Evolutionary conservation across 2,329 filamentous ascomycete species (phyloP), one percentile per base, ranked within the genome.

Genomic region (Fusarium temperatum): DNA sequence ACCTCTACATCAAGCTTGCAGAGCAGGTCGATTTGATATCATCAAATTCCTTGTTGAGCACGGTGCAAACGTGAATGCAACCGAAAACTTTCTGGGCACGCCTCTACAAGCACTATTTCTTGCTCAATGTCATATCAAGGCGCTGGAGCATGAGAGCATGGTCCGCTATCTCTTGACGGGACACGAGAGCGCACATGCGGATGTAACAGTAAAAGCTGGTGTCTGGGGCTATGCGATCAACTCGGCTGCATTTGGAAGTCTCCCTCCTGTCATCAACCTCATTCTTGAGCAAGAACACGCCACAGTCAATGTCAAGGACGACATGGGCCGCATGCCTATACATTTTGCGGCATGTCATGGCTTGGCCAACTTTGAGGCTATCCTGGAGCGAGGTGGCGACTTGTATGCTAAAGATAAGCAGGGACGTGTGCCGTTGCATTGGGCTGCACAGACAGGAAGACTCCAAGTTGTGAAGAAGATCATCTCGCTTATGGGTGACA

Each of bases 281-380:
- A 32, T 66, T 8, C 35, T 68, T 1, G 45, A 51, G 7, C 47
- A 60, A 5, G 9, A 28, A 7, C 3, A 53, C 0, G 42, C 26
- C 0, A 53, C 5, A 1, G 17, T 64, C 1, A 18, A 57, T 3
- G 54, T 64, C 3, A 15, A 6, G 15, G 65, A 70, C 2, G 39
- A 60, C 4, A 36, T 47, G 22, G 65, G 54, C 1, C 59, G 68
- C 8, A 70, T 60, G 68, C 65, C 68, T 0, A 59, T 70, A 9
- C 68, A 68, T 18, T 11, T 68, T 0, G 68, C 68, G 2, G 68
- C 68, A 0, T n/a, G 32, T 2, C 60, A 39, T 12, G 32, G 65
- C 0, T 28, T 59, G 2, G 18, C 12, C 10, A 68, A 59, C 11
- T 59, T 68, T 7, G 65, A 68, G 1, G 26, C 9, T 15, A 18